Percentiles rank a stretch among this genome's conserved stretches.
Conservation (phyloP, 306 rosid species). For the Gillenia trifoliata region DNA sequence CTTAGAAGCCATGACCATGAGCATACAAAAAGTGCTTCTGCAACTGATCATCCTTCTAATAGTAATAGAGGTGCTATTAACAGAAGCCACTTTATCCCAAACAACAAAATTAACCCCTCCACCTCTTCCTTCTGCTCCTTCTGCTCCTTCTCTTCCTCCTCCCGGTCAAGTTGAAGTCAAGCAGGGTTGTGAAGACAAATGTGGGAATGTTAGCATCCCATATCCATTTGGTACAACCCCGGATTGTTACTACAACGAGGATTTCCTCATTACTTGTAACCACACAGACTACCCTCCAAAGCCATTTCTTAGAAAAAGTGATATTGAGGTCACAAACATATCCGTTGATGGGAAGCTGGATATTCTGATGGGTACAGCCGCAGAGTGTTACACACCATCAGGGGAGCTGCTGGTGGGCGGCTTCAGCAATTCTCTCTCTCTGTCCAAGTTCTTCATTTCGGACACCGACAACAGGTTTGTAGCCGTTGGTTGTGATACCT, state of each 20-base stretch:
- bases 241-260: neutral
- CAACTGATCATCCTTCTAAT: too few relatives aligned
- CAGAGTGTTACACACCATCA: neutral
- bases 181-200: constrained; percentile 20
- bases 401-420: accelerated
- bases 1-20: too few relatives aligned
- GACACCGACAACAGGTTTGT: constrained; percentile 22
- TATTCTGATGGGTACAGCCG: neutral
- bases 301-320: neutral
- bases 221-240: constrained; percentile 40
- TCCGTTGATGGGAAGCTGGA: constrained; percentile 9
- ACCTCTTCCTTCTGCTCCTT: too few relatives aligned
- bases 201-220: constrained; percentile 37
- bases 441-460: constrained; percentile 12
- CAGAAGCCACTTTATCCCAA: neutral
- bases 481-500: constrained; percentile 31
- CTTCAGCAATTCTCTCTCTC: accelerated
- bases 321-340: constrained; percentile 10
- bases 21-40: too few relatives aligned
- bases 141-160: neutral
- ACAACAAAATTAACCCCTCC: neutral
- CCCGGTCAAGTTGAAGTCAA: neutral
- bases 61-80: neutral
- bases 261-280: constrained; percentile 14
- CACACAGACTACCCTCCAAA: neutral